Evolutionary conservation across 225 moss, liverwort and hornwort species (phyloP).

Genomic region (Straminergon stramineum): DNA sequence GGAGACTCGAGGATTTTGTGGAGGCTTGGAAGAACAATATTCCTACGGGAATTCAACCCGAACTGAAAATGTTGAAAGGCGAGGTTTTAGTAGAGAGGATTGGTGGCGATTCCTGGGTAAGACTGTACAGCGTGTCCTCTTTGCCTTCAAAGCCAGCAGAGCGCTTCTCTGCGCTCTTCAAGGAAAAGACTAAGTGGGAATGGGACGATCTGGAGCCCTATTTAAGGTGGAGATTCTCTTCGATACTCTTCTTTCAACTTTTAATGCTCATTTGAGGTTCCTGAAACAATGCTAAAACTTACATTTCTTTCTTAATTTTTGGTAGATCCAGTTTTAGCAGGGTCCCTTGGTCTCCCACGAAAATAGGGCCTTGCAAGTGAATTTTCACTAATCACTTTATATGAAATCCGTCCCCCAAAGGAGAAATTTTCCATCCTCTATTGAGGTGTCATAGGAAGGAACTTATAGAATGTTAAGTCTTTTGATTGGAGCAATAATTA

Average conservation of each 20-base stretch:
- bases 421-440: background rate
- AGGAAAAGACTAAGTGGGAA: constrained; percentile 74
- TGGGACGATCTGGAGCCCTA: constrained; percentile 92
- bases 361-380: background rate
- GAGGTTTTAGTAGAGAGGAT: constrained; percentile 68
- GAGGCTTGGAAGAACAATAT: constrained; percentile 54
- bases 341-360: background rate
- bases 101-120: constrained; percentile 68
- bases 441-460: background rate
- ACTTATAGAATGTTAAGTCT: background rate
- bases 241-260: background rate
- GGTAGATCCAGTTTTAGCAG: too few relatives aligned
- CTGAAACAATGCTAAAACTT: background rate
- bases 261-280: background rate
- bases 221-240: constrained; percentile 38
- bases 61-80: constrained; percentile 67
- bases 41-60: constrained; percentile 49
- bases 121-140: constrained; percentile 55
- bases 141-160: constrained; percentile 70
- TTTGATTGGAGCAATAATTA: background rate
- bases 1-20: constrained; percentile 37
- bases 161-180: constrained; percentile 79
- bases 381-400: too few relatives aligned
- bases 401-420: background rate
- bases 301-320: background rate